These are phyloP conservation scores for Globisporangium abappressorium DNA, from an alignment of 352 stramenopile species.

Conservation along the genomic window DNA sequence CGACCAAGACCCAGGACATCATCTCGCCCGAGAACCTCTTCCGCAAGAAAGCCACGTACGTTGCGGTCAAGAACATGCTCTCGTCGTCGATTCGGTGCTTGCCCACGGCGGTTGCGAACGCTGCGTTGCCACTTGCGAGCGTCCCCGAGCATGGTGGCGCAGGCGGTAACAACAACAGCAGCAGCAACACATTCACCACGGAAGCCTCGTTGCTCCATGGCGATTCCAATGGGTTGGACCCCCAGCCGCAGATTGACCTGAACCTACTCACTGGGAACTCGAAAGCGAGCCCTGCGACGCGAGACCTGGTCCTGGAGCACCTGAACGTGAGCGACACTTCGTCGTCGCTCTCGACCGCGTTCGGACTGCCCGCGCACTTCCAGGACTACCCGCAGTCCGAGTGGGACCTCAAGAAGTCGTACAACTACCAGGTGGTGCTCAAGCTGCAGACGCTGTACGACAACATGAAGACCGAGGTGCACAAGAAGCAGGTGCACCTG, in stretches of 20 bases:
- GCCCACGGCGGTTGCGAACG: conserved; percentile 30
- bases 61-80: conserved; percentile 58
- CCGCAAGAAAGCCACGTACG: conserved; percentile 61
- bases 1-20: conserved; percentile 44
- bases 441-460: conserved; percentile 79
- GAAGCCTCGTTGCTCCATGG: neutral
- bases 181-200: conserved; percentile 20
- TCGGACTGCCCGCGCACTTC: conserved; percentile 64
- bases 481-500: conserved; percentile 62
- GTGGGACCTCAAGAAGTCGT: conserved; percentile 73
- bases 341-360: conserved; percentile 36
- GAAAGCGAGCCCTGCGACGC: conserved; percentile 12
- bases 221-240: neutral
- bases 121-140: conserved; percentile 30
- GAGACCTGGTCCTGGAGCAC: conserved; percentile 23
- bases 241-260: neutral
- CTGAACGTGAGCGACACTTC: conserved; percentile 21
- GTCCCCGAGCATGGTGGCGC: conserved; percentile 17
- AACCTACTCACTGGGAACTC: neutral
- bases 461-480: conserved; percentile 51
- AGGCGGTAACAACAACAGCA: neutral
- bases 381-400: conserved; percentile 80
- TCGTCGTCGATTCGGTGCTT: conserved; percentile 50
- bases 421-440: conserved; percentile 74
- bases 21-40: conserved; percentile 67